Percentiles rank a stretch among this genome's conserved stretches.
phyloP scores from a whole-genome alignment of 2,329 filamentous ascomycete species.

The Fusarium mundagurra region DNA sequence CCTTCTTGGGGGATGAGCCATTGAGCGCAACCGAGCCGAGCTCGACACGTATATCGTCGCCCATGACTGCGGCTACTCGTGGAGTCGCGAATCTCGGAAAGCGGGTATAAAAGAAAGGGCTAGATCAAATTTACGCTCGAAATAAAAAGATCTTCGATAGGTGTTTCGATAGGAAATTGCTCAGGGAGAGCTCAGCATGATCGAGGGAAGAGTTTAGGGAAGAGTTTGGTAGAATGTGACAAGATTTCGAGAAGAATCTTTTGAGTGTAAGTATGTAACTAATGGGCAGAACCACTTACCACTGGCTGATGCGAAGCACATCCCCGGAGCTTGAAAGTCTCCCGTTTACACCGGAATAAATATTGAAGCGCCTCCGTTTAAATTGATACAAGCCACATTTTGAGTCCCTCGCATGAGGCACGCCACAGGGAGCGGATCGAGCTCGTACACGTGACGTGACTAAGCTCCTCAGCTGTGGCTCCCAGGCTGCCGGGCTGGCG shows the following conservation, averaged over 20 bases:
- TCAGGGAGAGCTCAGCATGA: slow-evolving; percentile 41
- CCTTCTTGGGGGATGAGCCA: slow-evolving; percentile 72
- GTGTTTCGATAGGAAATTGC: slow-evolving; percentile 6
- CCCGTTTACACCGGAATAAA: slow-evolving; percentile 45
- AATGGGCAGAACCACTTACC: slow-evolving; percentile 23
- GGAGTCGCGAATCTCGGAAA: slow-evolving; percentile 27
- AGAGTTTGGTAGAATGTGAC: not conserved
- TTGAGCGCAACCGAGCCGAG: slow-evolving; percentile 60
- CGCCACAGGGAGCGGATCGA: slow-evolving; percentile 15
- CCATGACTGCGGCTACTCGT: slow-evolving; percentile 45
- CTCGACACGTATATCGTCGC: slow-evolving; percentile 51
- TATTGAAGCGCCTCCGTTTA: slow-evolving; percentile 40
- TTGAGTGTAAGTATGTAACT: slow-evolving; percentile 28
- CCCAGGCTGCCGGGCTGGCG: slow-evolving; percentile 49
- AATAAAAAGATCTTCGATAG: not conserved
- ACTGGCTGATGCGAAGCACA: slow-evolving; percentile 30
- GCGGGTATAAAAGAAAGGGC: slow-evolving; percentile 8
- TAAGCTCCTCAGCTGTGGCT: slow-evolving; percentile 44
- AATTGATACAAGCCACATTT: slow-evolving; percentile 15
- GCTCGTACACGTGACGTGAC: slow-evolving; percentile 40
- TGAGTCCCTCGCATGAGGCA: slow-evolving; percentile 4
- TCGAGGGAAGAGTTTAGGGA: slow-evolving; percentile 14
- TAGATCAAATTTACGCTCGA: not conserved
- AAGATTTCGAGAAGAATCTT: slow-evolving; percentile 30
- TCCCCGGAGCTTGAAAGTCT: slow-evolving; percentile 25